A percentile compares a stretch with the other conserved stretches of the same genome.
Evolutionary conservation across 306 rosid species (phyloP).

Genomic region (Begonia peltatifolia): DNA sequence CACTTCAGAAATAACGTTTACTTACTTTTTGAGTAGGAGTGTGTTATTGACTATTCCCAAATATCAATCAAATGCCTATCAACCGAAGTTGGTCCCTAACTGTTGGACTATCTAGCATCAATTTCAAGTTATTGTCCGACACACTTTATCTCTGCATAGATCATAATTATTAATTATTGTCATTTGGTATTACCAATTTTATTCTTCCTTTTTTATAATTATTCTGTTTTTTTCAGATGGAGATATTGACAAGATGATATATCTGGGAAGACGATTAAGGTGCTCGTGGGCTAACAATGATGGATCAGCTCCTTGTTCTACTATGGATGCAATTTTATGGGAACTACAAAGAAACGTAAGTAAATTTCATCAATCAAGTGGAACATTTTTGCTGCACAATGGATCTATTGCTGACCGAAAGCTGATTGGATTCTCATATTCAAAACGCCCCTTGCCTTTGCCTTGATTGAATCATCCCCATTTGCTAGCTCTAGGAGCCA

Average conservation of each 20-base stretch:
- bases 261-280: constrained; percentile 57
- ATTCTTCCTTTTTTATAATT: not conserved
- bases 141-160: not conserved
- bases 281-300: constrained; percentile 61
- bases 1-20: constrained; percentile 9
- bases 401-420: constrained; percentile 36
- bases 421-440: constrained; percentile 48
- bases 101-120: constrained; percentile 74
- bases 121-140: constrained; percentile 52
- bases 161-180: not conserved
- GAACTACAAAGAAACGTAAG: no score
- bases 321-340: constrained; percentile 2
- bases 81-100: constrained; percentile 54
- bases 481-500: no score
- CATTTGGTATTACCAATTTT: no score
- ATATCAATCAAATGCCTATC: constrained; percentile 97
- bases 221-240: constrained; percentile 25
- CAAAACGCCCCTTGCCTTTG: constrained; percentile 63
- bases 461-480: constrained; percentile 31
- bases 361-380: no score
- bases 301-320: constrained; percentile 63
- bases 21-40: constrained; percentile 42
- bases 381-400: no score
- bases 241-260: constrained; percentile 49
- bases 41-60: constrained; percentile 70